Conservation (phyloP, 164 flowering plant species). For the Dillenia suffruticosa region DNA sequence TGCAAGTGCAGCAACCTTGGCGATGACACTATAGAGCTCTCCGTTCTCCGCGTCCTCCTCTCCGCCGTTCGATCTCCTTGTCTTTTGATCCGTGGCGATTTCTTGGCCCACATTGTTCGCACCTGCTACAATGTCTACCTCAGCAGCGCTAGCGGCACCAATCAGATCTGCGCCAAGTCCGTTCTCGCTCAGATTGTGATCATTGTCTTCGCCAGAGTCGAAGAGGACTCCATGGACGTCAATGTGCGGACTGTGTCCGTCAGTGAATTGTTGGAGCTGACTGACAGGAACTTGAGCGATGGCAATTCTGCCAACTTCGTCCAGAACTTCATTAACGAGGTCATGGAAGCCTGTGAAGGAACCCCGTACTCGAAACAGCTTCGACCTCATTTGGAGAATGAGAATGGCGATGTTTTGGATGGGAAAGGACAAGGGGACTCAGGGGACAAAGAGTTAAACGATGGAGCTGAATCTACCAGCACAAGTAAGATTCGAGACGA, state of each 20-base stretch:
- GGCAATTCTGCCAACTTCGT: constrained; percentile 63
- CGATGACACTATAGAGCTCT: constrained; percentile 77
- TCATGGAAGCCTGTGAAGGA: constrained; percentile 42
- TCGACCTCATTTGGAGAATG: constrained; percentile 6
- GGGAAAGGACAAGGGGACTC: constrained; percentile 16
- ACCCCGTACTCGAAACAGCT: constrained; percentile 16
- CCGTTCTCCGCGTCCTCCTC: constrained; percentile 48
- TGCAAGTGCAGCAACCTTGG: constrained; percentile 57
- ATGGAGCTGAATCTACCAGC: constrained; percentile 20
- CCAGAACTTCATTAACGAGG: constrained; percentile 71
- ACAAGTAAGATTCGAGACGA: constrained; percentile 81
- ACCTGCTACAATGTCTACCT: constrained; percentile 90
- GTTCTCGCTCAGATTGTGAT: constrained; percentile 83
- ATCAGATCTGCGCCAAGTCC: constrained; percentile 94
- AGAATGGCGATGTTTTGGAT: constrained; percentile 16
- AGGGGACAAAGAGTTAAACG: constrained; percentile 16
- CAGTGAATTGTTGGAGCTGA: constrained; percentile 59
- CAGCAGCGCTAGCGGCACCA: constrained; percentile 72
- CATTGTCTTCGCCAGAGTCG: constrained; percentile 70
- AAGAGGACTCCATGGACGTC: constrained; percentile 63
- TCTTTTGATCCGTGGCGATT: constrained; percentile 63
- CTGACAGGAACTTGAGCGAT: constrained; percentile 81
- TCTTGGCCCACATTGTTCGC: constrained; percentile 58
- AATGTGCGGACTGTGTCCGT: constrained; percentile 43
- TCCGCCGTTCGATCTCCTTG: constrained; percentile 57